A percentile compares a stretch with the other conserved stretches of the same genome.
Conservation (phyloP, 73 alveolate species). For the Symbiodinium pilosum region DNA sequence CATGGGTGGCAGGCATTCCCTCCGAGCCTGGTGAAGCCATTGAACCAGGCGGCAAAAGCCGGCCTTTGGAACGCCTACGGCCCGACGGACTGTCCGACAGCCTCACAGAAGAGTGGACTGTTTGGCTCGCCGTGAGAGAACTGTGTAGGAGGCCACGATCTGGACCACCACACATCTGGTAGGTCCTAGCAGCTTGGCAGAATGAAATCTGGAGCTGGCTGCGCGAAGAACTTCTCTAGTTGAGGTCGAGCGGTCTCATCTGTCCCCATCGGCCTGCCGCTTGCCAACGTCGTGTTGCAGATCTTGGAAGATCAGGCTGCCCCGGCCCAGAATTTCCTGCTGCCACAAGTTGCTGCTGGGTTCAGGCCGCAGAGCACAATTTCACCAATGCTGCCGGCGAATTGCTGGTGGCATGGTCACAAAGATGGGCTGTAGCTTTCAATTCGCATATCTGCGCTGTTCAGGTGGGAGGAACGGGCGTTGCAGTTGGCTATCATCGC, state of each 20-base stretch:
- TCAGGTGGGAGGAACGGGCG: slow-evolving; percentile 42
- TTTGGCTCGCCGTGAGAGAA: too few relatives aligned
- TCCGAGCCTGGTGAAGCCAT: slow-evolving; percentile 26
- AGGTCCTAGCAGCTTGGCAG: neutral
- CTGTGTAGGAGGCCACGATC: slow-evolving; percentile 50
- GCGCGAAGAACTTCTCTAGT: neutral
- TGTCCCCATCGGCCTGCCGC: slow-evolving; percentile 82
- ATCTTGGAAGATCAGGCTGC: neutral
- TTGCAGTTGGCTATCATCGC: slow-evolving; percentile 44
- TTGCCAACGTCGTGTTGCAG: slow-evolving; percentile 56
- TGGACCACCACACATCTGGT: slow-evolving; percentile 45
- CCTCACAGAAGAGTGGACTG: too few relatives aligned
- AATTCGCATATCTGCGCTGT: neutral
- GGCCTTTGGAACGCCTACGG: slow-evolving; percentile 91
- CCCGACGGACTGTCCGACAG: slow-evolving; percentile 32
- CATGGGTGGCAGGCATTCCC: slow-evolving; percentile 64
- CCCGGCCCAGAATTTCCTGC: too few relatives aligned
- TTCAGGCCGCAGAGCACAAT: too few relatives aligned
- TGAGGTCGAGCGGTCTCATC: neutral
- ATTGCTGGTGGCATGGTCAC: slow-evolving; percentile 23
- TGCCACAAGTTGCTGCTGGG: too few relatives aligned
- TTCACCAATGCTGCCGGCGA: slow-evolving; percentile 19
- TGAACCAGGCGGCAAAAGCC: neutral
- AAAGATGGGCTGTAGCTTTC: neutral
- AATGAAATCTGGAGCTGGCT: neutral